Evolutionary conservation across 306 rosid genomes (phyloP), one percentile per base, ranked within the genome.

Genomic region (Psophocarpus tetragonolobus): DNA sequence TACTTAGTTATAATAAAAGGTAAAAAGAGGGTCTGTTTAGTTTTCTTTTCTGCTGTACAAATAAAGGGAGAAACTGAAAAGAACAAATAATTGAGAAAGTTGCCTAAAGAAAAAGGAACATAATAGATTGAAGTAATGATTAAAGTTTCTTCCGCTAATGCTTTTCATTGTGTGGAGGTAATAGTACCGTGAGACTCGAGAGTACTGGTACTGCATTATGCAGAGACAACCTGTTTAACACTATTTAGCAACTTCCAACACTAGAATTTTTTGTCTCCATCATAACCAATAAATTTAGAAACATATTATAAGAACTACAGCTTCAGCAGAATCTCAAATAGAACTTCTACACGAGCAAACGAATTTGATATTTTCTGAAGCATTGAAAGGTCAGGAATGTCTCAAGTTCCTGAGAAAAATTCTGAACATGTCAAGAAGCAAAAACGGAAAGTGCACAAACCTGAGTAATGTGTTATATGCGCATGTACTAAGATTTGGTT

Each of bases 211-310:
- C 77, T 29, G 71, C 57, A 21, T 4, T 61, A 21, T 45, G 62
- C 48, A 33, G 75, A 44, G 48, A 73, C 41, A 80, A 3, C 12
- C 64, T 53, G 50, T 24, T 76, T 5, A 41, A 71, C 35, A 74
- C 77, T 64, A 77, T 71, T 71, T 69, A 29, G 58, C 71, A 57
- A 45, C 66, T 74, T 77, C 75, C 67, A 64, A 54, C 60, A 57
- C 75, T 13, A 65, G 35, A 23, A 79, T 68, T 5, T 30, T 42
- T 29, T 44, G 82, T 77, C 80, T 60, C 79, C 75, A 33, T 76
- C 82, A 74, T 26, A 53, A 57, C 36, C 38, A 57, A 35, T 17
- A 73, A 51, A 50, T 47, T 26, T 18, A 60, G 67, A 54, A 60
- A 63, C 61, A 67, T 70, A 15, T 11, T 14, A 45, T 45, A 27